Conservation (phyloP, 768 basidiomycete genomes). For the Trametes gibbosa region DNA sequence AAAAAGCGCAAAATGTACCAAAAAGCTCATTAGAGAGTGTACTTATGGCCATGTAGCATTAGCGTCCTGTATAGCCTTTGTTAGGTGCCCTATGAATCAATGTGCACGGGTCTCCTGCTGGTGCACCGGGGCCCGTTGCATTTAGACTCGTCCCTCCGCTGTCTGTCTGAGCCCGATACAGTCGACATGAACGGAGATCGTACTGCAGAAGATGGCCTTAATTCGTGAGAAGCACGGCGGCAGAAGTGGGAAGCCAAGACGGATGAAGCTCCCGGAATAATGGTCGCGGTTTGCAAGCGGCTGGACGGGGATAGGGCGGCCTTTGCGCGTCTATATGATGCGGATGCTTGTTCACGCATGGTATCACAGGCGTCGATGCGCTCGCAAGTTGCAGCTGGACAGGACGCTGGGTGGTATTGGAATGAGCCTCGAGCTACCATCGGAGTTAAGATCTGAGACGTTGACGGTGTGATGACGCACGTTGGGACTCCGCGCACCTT, state of each 20-base stretch:
- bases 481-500: neutral
- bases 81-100: slow-evolving; percentile 3
- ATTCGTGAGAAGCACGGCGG: neutral
- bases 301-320: neutral
- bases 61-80: slow-evolving; percentile 3
- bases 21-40: slow-evolving; percentile 10
- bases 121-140: neutral
- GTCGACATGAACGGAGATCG: neutral
- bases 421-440: no score
- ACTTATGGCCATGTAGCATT: slow-evolving; percentile 12
- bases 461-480: neutral
- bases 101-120: neutral
- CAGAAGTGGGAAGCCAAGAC: neutral
- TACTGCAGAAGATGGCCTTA: neutral
- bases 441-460: no score
- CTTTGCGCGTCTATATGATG: neutral
- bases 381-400: neutral
- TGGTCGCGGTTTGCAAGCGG: no score
- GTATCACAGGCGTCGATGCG: neutral
- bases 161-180: neutral
- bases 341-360: neutral
- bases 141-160: neutral
- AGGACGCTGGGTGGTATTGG: no score
- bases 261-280: neutral
- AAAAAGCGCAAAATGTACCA: slow-evolving; percentile 5